Conservation (phyloP, 2,329 filamentous ascomycete species). For the Emericellopsis cladophorae region DNA sequence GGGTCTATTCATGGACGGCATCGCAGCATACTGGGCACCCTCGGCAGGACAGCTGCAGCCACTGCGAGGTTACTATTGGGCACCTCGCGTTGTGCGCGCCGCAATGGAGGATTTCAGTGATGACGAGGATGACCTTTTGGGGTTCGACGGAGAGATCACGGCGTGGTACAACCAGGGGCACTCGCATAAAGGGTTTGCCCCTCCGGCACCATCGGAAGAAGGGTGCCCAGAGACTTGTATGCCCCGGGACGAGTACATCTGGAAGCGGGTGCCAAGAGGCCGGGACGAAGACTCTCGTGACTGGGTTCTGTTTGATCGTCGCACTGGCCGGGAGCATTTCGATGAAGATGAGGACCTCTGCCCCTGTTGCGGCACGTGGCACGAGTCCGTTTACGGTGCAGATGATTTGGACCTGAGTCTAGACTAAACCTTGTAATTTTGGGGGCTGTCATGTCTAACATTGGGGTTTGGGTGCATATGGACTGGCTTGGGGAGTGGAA, state of each 20-base stretch:
- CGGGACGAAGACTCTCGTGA: slow-evolving; percentile 26
- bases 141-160: slow-evolving; percentile 9
- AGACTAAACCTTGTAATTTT: no score
- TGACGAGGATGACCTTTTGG: not conserved
- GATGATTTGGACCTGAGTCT: no score
- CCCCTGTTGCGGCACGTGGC: no score
- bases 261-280: slow-evolving; percentile 33
- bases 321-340: slow-evolving; percentile 18
- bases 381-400: no score
- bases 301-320: slow-evolving; percentile 34
- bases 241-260: slow-evolving; percentile 16
- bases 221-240: no score
- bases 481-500: no score
- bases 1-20: slow-evolving; percentile 34
- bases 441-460: no score
- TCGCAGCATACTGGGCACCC: slow-evolving; percentile 27
- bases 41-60: slow-evolving; percentile 21
- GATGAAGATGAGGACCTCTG: no score
- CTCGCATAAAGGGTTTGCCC: no score
- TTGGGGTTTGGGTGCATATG: no score
- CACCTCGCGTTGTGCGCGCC: slow-evolving; percentile 31
- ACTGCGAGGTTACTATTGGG: slow-evolving; percentile 25
- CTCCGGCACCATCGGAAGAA: no score
- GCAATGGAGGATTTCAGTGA: slow-evolving; percentile 14
- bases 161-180: no score